Base-by-base conservation (phyloP, 2,329 filamentous ascomycete genomes). In the Scopulariopsis brevicaulis region DNA sequence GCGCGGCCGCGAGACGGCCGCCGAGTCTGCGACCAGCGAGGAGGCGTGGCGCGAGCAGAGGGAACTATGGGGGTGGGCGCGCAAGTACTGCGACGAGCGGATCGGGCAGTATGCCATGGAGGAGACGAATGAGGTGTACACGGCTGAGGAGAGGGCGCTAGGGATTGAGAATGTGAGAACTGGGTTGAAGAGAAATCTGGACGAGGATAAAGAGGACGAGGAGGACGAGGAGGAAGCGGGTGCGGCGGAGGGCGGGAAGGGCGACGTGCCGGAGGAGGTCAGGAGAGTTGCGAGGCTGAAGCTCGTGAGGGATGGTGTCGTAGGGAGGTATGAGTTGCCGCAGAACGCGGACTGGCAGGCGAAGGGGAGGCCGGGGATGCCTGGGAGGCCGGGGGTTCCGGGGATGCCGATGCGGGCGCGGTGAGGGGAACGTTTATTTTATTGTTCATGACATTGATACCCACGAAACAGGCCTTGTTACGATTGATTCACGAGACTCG, bases 131-230 rank as follows among this genome's bases (percentile, higher is more conserved):
- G 85, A 87, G 58, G 77, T 85, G 59, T 94, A 84, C 68, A 93
- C 88, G 1, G 74, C 82, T 3, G 85, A 86, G 64, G 90, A 94
- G 74, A 78, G 81, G 56, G 82, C 80, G 59, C 63, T 68, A 59
- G 89, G 89, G 7, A 69, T 86, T 12, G 81, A 87, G 65, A 86
- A 83, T 64, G 86, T 92, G 53, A 78, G 84, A 43, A 93, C 89
- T 0, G 89, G 89, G 0, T 69, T 94, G 66, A 78, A 70, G 66
- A 77, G 81, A 63, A 75, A 70, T 2, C 64, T 83, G 14, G 77
- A 79, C 54, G 76, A 79, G 24, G 75, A 77, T 1, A 73, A 75
- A 0, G 75, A 81, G 2, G 83, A 85, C 1, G 82, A 85, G 0
- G 77, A 80, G 0, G 83, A 83, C 0, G 80, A 81, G 0, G 81